Base-by-base conservation (phyloP, 2,329 filamentous ascomycete genomes). In the Coccinonectria pachysandricola region DNA sequence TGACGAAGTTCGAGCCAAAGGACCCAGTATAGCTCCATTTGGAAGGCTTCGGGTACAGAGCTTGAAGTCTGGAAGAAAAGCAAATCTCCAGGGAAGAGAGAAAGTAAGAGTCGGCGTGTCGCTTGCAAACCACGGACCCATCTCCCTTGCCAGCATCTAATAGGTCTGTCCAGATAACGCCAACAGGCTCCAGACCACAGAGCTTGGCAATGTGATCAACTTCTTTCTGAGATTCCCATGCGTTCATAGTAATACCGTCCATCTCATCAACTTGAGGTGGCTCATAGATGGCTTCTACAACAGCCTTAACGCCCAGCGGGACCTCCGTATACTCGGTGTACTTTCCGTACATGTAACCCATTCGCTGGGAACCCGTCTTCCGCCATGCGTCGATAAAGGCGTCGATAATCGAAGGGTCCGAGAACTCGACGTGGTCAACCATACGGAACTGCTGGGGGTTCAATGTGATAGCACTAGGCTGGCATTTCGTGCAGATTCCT, bases 361-460 rank as follows among this genome's bases (percentile, higher is more conserved):
- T 54, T 20, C 91, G 72, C 52, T 98, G 91, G 15, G 70, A 60
- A 4, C 86, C 88, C 2, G 83, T 86, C 39, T 74, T 78, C 42
- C 92, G 72, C 88, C 91, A 98, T 32, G 88, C 83, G 46, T 95
- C 77, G 39, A 98, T 75, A 30, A 96, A 75, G n/a, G 72, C 75
- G 50, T 98, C 83, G 44, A 96, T 83, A 17, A 96, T 72, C 28
- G 75, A 68, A 3, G 85, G 77, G 1, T 82, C 79, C 2, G 88
- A 78, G 50, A 98, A 96, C 55, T 98, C 92, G 37, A 98, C 91
- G 53, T 98, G 91, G 47, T 98, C 91, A 4, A 98, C 87, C 83
- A 91, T 95, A 26, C 91, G 84, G 54, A 88, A 98, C 12, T 79
- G 69, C 54, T 98, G 91, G 5, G 86, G 85, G 50, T 96, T 87